Conservation (phyloP, 371 early-diverging fungal genomes). For the Mucor circinelloides region DNA sequence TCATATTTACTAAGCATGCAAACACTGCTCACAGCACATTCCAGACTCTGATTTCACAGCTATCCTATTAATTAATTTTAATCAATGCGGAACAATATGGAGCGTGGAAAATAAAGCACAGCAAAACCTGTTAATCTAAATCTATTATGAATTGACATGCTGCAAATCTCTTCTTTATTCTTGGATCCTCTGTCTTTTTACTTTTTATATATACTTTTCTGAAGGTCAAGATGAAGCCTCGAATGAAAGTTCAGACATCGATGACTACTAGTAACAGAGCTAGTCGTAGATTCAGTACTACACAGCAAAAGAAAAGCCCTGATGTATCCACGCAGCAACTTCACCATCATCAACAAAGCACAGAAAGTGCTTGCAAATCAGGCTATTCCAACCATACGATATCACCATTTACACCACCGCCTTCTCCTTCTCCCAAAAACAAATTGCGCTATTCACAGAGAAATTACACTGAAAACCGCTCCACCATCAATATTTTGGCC, state of each 20-base stretch:
- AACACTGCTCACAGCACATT: too few species aligned
- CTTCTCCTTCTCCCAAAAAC: background rate
- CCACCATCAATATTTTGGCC: background rate
- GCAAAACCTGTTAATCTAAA: background rate
- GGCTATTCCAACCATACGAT: background rate
- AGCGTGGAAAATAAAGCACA: background rate
- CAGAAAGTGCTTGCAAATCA: background rate
- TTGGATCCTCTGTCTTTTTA: background rate
- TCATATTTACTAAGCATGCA: too few species aligned
- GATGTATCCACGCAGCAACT: background rate
- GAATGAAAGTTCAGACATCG: background rate
- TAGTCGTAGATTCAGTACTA: background rate
- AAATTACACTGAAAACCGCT: background rate
- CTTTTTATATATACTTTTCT: background rate
- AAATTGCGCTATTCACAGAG: background rate
- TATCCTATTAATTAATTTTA: background rate
- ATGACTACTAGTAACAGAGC: background rate
- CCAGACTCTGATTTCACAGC: too few species aligned
- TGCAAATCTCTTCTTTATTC: background rate
- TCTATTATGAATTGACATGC: background rate
- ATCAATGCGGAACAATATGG: background rate
- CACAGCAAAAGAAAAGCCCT: background rate
- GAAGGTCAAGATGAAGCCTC: background rate
- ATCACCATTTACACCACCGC: background rate
- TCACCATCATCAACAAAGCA: background rate